Evolutionary conservation across 2,329 filamentous ascomycete genomes (phyloP).

Genomic region (Fusarium cicatricum): DNA sequence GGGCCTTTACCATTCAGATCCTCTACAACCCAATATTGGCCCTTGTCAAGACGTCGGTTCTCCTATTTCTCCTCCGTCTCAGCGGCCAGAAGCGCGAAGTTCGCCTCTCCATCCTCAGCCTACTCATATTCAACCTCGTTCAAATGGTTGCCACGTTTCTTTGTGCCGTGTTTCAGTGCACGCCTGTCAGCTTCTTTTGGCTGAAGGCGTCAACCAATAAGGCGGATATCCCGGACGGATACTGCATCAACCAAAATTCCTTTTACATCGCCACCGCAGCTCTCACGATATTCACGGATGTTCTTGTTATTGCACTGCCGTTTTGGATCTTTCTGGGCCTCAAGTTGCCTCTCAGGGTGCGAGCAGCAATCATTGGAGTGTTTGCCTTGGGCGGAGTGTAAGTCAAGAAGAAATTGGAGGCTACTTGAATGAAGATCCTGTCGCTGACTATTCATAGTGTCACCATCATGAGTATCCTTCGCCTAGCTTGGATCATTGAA

Average conservation of each 20-base stretch:
- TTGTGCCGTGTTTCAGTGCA: conserved; percentile 51
- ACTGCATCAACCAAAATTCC: conserved; percentile 45
- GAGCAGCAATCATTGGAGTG: conserved; percentile 50
- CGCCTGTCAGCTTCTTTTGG: conserved; percentile 38
- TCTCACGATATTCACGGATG: conserved; percentile 53
- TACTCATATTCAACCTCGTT: conserved; percentile 47
- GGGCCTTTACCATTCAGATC: conserved; percentile 51
- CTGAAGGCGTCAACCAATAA: not conserved
- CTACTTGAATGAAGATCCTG: not conserved
- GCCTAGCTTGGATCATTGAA: conserved; percentile 43
- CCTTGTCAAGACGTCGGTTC: conserved; percentile 55
- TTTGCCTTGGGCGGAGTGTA: conserved; percentile 50
- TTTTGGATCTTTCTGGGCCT: conserved; percentile 52
- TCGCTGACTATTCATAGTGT: conserved; percentile 38
- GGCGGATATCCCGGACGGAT: not conserved
- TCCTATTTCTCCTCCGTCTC: conserved; percentile 54
- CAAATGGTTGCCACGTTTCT: conserved; percentile 49
- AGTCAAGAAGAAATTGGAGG: conserved; percentile 30
- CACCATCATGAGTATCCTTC: conserved; percentile 45
- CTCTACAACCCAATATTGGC: conserved; percentile 56
- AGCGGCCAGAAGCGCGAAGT: conserved; percentile 47
- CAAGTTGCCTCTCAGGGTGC: conserved; percentile 48
- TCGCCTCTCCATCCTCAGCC: conserved; percentile 38
- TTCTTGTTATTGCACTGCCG: conserved; percentile 51
- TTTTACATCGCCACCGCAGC: conserved; percentile 47